Percentiles rank a stretch among this genome's conserved stretches.
Evolutionary conservation across 2,329 filamentous ascomycete genomes (phyloP).

Genomic region (Fonsecaea multimorphosa): DNA sequence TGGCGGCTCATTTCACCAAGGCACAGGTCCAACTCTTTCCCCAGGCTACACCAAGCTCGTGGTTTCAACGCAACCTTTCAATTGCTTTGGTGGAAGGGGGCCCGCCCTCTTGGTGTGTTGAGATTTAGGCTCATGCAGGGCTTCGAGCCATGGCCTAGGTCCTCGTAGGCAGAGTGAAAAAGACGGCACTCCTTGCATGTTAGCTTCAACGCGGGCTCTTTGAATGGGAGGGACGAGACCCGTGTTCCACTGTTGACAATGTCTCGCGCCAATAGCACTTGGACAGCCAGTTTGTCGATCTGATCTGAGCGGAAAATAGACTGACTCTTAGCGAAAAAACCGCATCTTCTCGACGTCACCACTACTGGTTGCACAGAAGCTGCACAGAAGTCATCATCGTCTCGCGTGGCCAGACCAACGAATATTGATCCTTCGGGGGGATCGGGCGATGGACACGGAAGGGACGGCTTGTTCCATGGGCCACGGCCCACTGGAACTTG

Average conservation of each 20-base stretch:
- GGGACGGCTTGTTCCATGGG: not conserved
- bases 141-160: not conserved
- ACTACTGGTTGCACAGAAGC: not conserved
- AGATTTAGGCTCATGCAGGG: conserved; percentile 1
- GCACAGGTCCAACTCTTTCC: not conserved
- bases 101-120: not conserved
- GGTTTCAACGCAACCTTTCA: not conserved
- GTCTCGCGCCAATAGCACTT: not conserved
- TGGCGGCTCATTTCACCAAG: not conserved
- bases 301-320: conserved; percentile 6
- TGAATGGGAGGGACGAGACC: not conserved
- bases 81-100: not conserved
- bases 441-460: conserved; percentile 3
- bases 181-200: not conserved
- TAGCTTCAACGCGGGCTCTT: not conserved
- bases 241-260: not conserved
- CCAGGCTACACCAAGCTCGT: not conserved
- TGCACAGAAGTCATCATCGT: not conserved
- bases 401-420: not conserved
- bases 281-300: conserved; percentile 1
- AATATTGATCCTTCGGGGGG: not conserved
- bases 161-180: not conserved
- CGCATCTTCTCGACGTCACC: conserved; percentile 4
- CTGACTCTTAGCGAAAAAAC: not conserved
- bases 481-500: too few species aligned